A percentile compares a stretch with the other conserved stretches of the same genome.
These are phyloP conservation scores for Candida pseudoglaebosa DNA, from an alignment of 805 yeast genomes.

Conservation along the genomic window DNA sequence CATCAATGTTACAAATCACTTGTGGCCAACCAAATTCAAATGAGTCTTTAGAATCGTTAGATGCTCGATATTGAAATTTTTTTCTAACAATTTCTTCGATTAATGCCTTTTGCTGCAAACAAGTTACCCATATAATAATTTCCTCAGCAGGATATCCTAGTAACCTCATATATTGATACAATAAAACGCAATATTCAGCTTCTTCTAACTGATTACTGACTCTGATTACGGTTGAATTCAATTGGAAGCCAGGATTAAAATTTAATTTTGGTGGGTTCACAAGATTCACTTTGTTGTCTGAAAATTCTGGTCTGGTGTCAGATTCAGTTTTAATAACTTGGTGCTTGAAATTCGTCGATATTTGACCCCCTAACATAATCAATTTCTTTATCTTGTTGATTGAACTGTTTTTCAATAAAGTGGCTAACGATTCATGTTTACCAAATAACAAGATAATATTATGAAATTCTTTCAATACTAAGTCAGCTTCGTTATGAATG, in stretches of 20 bases:
- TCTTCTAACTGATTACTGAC: conserved; percentile 11
- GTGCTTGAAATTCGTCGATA: not conserved
- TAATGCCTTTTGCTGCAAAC: conserved; percentile 37
- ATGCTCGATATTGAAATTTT: conserved; percentile 2
- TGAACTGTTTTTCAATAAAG: not conserved
- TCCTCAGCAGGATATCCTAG: conserved; percentile 36
- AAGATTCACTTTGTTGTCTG: not conserved
- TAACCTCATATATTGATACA: conserved; percentile 44
- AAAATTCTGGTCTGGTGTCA: not conserved
- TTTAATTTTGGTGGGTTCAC: not conserved
- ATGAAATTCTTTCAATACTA: not conserved
- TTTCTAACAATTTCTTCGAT: conserved; percentile 36
- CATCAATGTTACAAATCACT: conserved; percentile 4
- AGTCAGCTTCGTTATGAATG: not conserved
- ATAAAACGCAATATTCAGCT: conserved; percentile 27
- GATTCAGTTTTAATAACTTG: not conserved
- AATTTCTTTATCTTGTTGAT: not conserved
- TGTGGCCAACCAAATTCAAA: conserved; percentile 7
- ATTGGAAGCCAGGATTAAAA: conserved; percentile 33
- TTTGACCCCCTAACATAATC: conserved; percentile 2
- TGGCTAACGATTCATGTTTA: not conserved
- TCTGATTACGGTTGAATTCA: conserved; percentile 12
- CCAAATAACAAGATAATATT: conserved; percentile 2
- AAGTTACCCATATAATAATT: conserved; percentile 41
- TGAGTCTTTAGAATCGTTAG: conserved; percentile 6